phyloP scores from a whole-genome alignment of 2,329 filamentous ascomycete genomes.

The Acrocalymma vagum region DNA sequence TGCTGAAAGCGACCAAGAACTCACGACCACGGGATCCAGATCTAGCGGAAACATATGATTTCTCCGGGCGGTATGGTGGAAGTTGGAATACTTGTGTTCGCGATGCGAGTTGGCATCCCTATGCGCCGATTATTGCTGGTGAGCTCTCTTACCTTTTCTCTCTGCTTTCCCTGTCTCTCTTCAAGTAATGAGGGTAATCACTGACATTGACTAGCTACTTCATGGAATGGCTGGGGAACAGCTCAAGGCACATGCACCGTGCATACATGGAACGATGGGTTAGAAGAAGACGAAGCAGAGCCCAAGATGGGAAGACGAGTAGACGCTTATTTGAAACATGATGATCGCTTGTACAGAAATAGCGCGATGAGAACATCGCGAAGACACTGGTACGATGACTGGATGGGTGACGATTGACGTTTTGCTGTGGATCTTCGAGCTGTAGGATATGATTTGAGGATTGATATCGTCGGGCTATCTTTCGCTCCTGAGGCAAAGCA shows the following conservation, averaged over 20 bases:
- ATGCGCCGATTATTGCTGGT: conserved; percentile 79
- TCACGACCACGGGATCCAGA: conserved; percentile 65
- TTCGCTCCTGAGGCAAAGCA: too few relatives aligned
- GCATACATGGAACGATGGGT: conserved; percentile 78
- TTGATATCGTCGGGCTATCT: too few relatives aligned
- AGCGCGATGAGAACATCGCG: conserved; percentile 25
- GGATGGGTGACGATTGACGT: conserved; percentile 35
- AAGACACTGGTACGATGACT: conserved; percentile 38
- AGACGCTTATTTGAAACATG: conserved; percentile 46
- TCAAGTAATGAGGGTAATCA: conserved; percentile 1
- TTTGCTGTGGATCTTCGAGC: not conserved
- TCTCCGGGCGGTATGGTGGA: conserved; percentile 62
- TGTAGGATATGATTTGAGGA: not conserved
- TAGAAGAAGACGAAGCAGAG: conserved; percentile 67
- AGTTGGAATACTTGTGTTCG: conserved; percentile 81
- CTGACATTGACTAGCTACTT: conserved; percentile 68
- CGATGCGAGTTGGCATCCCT: conserved; percentile 92
- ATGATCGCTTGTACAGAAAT: conserved; percentile 43
- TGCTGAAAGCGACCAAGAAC: conserved; percentile 72
- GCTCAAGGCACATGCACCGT: conserved; percentile 78
- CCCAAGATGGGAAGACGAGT: conserved; percentile 44
- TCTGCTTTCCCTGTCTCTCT: too few relatives aligned
- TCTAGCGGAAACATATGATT: conserved; percentile 65
- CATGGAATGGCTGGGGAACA: conserved; percentile 81
- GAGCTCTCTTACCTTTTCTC: conserved; percentile 33